A percentile compares a stretch with the other conserved stretches of the same genome.
Conservation (phyloP, 2,329 filamentous ascomycete species). For the Claviceps fusiformis region DNA sequence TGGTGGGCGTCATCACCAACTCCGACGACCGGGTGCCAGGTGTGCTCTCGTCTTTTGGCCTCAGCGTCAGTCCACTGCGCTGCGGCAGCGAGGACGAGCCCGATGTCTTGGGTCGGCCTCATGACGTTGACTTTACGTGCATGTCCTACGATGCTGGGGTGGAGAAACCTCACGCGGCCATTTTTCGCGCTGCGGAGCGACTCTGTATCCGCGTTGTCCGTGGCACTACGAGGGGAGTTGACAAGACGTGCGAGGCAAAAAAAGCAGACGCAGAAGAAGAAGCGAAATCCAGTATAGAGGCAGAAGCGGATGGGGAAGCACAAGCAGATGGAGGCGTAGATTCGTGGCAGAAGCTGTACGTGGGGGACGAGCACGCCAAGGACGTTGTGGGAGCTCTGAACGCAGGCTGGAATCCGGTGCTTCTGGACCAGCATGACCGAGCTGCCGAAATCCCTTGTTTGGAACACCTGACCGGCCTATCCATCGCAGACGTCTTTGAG, state of each 20-base stretch:
- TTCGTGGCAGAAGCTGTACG: slow-evolving; percentile 31
- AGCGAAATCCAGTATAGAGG: slow-evolving; percentile 3
- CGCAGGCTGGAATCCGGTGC: slow-evolving; percentile 13
- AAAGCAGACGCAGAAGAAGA: too few relatives aligned
- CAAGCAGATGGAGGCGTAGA: slow-evolving; percentile 5
- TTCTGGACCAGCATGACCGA: slow-evolving; percentile 8
- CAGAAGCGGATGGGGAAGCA: slow-evolving; percentile 4
- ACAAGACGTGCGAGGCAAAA: slow-evolving; percentile 3
- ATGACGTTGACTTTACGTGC: slow-evolving; percentile 40
- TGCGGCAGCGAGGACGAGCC: slow-evolving; percentile 9
- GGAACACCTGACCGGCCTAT: slow-evolving; percentile 3
- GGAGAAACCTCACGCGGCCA: slow-evolving; percentile 42
- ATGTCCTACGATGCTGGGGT: slow-evolving; percentile 50
- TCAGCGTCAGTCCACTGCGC: slow-evolving; percentile 29
- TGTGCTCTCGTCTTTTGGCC: slow-evolving; percentile 38
- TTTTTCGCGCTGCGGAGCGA: slow-evolving; percentile 40
- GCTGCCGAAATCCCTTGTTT: slow-evolving; percentile 4
- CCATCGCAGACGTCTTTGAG: slow-evolving; percentile 7
- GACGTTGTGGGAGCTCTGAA: slow-evolving; percentile 32
- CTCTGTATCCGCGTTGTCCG: slow-evolving; percentile 23
- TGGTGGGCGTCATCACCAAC: slow-evolving; percentile 48
- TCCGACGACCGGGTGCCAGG: slow-evolving; percentile 45
- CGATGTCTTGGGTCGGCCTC: slow-evolving; percentile 2
- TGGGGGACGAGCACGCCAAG: slow-evolving; percentile 39
- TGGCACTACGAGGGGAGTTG: slow-evolving; percentile 4